phyloP scores from a whole-genome alignment of 768 basidiomycete species.

The Chalciporus piperatus region DNA sequence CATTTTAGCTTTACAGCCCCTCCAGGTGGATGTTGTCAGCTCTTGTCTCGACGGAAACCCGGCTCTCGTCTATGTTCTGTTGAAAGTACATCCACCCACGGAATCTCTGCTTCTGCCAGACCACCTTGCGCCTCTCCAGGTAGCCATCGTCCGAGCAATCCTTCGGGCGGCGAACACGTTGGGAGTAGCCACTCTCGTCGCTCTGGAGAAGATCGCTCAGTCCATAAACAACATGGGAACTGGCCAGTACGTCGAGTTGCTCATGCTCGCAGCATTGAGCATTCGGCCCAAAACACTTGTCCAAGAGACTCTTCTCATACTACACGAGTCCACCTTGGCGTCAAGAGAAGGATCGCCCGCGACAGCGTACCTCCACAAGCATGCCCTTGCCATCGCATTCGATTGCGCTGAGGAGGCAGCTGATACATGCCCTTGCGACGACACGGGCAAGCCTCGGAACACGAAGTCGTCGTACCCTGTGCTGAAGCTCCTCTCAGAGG shows the following conservation, averaged over 20 bases:
- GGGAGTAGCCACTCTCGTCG: conserved; percentile 55
- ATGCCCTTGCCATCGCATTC: conserved; percentile 55
- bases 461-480: conserved; percentile 37
- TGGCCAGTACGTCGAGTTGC: conserved; percentile 47
- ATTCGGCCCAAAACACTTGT: conserved; percentile 50
- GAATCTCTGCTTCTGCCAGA: conserved; percentile 35
- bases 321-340: conserved; percentile 46
- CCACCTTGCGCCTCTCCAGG: conserved; percentile 23
- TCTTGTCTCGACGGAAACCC: conserved; percentile 52
- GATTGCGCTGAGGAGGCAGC: conserved; percentile 67
- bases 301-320: conserved; percentile 59
- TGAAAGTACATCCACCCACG: conserved; percentile 47
- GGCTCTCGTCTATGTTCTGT: conserved; percentile 50
- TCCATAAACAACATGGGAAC: conserved; percentile 42
- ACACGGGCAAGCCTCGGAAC: conserved; percentile 50
- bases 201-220: conserved; percentile 50
- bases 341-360: conserved; percentile 22
- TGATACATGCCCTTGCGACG: conserved; percentile 65
- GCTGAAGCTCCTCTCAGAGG: conserved; percentile 24
- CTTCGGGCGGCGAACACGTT: conserved; percentile 54
- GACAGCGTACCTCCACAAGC: conserved; percentile 49
- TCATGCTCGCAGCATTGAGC: conserved; percentile 50
- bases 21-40: conserved; percentile 31
- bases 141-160: conserved; percentile 44
- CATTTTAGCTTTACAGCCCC: conserved; percentile 27